These are phyloP conservation scores for Malania oleifera DNA, from an alignment of 164 flowering plant species.

Conservation along the genomic window DNA sequence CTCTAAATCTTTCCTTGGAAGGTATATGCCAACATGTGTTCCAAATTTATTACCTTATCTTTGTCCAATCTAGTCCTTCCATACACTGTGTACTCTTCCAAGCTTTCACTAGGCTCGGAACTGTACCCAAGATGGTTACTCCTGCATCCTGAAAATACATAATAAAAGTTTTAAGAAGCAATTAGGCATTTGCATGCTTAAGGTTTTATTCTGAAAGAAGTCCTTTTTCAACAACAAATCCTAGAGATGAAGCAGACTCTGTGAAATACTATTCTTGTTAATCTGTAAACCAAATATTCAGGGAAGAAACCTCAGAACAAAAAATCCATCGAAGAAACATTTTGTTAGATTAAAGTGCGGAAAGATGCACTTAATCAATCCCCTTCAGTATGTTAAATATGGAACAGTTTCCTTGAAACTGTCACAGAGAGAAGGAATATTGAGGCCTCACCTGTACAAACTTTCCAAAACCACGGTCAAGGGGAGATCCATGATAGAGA, in stretches of 20 bases:
- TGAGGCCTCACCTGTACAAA: conserved; percentile 69
- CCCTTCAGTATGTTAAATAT: neutral
- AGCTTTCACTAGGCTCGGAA: conserved; percentile 88
- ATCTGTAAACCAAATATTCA: no score
- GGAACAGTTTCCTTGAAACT: neutral
- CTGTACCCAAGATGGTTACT: conserved; percentile 79
- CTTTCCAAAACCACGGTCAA: conserved; percentile 79
- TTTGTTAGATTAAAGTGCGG: neutral
- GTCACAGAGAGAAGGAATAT: neutral
- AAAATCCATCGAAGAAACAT: neutral
- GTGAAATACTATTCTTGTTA: no score
- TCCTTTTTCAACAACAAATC: neutral
- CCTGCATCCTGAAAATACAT: conserved; percentile 71
- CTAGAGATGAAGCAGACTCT: no score
- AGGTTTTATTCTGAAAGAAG: neutral
- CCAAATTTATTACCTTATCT: conserved; percentile 46
- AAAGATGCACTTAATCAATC: neutral
- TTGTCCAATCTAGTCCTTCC: conserved; percentile 91
- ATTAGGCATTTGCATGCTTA: neutral
- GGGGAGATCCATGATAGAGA: conserved; percentile 95
- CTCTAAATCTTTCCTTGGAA: neutral
- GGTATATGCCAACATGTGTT: neutral
- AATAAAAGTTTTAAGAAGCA: neutral
- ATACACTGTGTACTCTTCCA: conserved; percentile 81
- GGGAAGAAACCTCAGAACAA: neutral